Evolutionary conservation across 345 rosid genomes (phyloP), one percentile per base, ranked within the genome.

Genomic region (Aquilaria sinensis): DNA sequence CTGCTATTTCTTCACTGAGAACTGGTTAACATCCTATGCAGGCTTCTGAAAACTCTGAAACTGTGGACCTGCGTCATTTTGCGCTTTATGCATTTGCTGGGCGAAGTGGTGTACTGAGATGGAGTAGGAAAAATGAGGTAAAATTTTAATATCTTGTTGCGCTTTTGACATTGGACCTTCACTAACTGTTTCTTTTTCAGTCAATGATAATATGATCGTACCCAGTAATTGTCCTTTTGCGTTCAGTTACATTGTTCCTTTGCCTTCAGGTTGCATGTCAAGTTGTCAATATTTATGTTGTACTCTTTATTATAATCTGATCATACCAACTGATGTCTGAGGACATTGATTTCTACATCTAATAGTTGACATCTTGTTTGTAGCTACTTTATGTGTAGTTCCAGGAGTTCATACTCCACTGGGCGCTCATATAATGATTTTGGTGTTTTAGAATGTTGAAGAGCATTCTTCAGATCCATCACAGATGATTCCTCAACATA

Each of bases 91-190:
- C 97, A 61, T 87, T 87, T 57, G 93, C 87, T 74, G 96, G 99
- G 64, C 78, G 68, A 73, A 81, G 71, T 77, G 99, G 99, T 53
- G 57, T 11, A 41, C 75, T 73, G 65, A 74, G 94, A 61, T 95
- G 99, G 99, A 89, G 81, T 51, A 89, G 90, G 76, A 91, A 85
- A 81, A 95, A 79, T 78, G 97, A 95, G 85, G 97, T 95, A 56
- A 53, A 60, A 11, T n/a, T 50, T 16, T 23, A 6, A 6, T 37
- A 10, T 57, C 10, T 15, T 12, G 33, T 13, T 51, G n/a, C 37
- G 34, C 34, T 31, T n/a, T 57, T 29, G 3, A 4, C n/a, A 53
- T 48, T 65, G 32, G 54, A 31, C 12, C 43, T 65, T 49, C 7
- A 29, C 56, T 10, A 56, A 14, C 14, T 10, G 12, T 55, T 31